These are phyloP conservation scores for Colletotrichum echinochloae DNA, from an alignment of 2,329 filamentous ascomycete genomes.

Conservation along the genomic window DNA sequence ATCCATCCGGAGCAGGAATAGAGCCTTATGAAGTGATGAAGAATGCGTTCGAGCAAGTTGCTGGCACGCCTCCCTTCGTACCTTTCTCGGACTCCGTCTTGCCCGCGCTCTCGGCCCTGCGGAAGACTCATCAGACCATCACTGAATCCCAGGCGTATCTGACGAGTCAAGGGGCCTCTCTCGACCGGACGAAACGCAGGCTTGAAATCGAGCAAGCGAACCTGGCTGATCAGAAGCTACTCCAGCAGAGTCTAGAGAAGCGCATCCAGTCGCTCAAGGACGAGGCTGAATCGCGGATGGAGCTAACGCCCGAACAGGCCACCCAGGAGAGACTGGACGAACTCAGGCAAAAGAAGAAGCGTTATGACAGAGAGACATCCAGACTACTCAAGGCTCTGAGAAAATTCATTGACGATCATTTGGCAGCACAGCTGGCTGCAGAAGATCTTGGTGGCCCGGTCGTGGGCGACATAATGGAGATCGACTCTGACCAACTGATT, in stretches of 20 bases:
- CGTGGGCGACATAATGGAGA: constrained; percentile 78
- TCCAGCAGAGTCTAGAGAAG: constrained; percentile 64
- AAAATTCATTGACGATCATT: constrained; percentile 75
- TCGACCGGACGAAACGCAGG: constrained; percentile 58
- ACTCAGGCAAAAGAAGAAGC: constrained; percentile 68
- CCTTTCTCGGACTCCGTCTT: constrained; percentile 76
- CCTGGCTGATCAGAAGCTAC: constrained; percentile 66
- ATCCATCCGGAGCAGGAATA: constrained; percentile 26
- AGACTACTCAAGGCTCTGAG: constrained; percentile 73
- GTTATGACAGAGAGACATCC: constrained; percentile 71
- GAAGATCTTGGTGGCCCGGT: constrained; percentile 87
- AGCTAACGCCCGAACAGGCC: constrained; percentile 70
- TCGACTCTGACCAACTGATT: constrained; percentile 69
- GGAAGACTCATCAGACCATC: constrained; percentile 73
- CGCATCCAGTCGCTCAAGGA: constrained; percentile 70
- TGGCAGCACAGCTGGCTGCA: constrained; percentile 82
- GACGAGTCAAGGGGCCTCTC: constrained; percentile 54
- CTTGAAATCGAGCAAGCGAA: constrained; percentile 64
- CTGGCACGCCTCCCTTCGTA: constrained; percentile 71
- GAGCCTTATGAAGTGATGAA: constrained; percentile 65
- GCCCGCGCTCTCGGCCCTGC: constrained; percentile 77
- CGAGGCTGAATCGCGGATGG: constrained; percentile 67
- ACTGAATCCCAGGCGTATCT: constrained; percentile 73
- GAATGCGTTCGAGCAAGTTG: constrained; percentile 73
- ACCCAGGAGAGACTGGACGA: constrained; percentile 72